These are phyloP conservation scores for Coemansia sp. DNA, from an alignment of 192 early-diverging fungal species.

Conservation along the genomic window DNA sequence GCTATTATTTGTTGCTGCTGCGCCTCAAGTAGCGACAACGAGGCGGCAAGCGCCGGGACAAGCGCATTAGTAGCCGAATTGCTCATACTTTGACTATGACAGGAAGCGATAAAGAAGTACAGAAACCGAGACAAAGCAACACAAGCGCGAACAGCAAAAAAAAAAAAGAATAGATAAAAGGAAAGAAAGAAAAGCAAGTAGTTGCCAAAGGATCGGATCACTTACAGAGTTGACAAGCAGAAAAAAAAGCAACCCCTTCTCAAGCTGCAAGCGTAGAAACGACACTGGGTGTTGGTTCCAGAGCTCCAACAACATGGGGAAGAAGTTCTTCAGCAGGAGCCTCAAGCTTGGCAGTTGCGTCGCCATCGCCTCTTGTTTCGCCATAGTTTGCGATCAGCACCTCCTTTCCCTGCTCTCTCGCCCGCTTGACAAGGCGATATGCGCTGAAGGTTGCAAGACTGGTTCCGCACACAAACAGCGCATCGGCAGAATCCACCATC, in stretches of 20 bases:
- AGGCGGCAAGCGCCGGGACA: slow-evolving; percentile 22
- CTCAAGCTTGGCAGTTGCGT: slow-evolving; percentile 39
- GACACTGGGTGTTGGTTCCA: not conserved
- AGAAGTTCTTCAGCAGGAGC: slow-evolving; percentile 32
- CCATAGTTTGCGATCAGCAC: slow-evolving; percentile 76
- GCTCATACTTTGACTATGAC: slow-evolving; percentile 16
- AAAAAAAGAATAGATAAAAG: not conserved
- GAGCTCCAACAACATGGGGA: slow-evolving; percentile 15
- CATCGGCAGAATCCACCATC: slow-evolving; percentile 60
- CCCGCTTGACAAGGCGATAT: slow-evolving; percentile 70
- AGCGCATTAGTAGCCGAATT: slow-evolving; percentile 11
- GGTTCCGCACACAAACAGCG: slow-evolving; percentile 76
- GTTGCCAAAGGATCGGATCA: no score
- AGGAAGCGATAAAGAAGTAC: not conserved
- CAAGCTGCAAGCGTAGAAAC: not conserved
- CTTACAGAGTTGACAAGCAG: not conserved
- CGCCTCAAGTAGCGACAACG: slow-evolving; percentile 26
- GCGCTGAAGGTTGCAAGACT: slow-evolving; percentile 83
- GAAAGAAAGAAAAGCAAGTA: not conserved
- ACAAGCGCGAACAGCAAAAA: no score
- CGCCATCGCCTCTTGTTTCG: slow-evolving; percentile 66
- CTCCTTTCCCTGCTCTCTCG: slow-evolving; percentile 59
- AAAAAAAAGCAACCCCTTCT: not conserved
- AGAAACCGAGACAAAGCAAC: not conserved
- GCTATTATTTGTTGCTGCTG: slow-evolving; percentile 30